These are phyloP conservation scores for Hypoxylon sp. DNA, from an alignment of 2,329 filamentous ascomycete genomes.

Conservation along the genomic window DNA sequence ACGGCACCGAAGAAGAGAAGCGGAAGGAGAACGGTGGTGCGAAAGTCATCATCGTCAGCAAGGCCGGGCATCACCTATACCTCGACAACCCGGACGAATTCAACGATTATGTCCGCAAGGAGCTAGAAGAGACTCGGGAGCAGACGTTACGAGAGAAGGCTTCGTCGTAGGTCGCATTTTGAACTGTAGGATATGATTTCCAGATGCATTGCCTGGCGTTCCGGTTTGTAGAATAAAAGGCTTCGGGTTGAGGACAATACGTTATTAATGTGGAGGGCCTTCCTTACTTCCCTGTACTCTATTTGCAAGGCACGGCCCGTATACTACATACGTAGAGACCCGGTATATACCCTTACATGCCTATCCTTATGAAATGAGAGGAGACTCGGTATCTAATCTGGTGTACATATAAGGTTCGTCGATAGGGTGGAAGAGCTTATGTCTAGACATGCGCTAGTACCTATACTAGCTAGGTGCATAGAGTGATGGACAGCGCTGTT, in stretches of 20 bases:
- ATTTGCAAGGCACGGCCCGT: slow-evolving; percentile 7
- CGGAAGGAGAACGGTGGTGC: slow-evolving; percentile 80
- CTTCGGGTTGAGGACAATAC: slow-evolving; percentile 15
- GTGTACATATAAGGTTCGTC: not conserved
- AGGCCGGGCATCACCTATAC: slow-evolving; percentile 71
- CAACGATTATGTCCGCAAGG: slow-evolving; percentile 64
- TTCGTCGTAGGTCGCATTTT: not conserved
- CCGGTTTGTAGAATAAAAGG: slow-evolving; percentile 28
- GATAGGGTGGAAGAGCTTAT: too few species aligned
- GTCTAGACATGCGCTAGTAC: too few species aligned
- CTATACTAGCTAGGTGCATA: not conserved
- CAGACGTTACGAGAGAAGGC: slow-evolving; percentile 46
- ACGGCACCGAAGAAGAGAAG: slow-evolving; percentile 76
- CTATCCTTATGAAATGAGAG: not conserved
- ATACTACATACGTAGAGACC: not conserved
- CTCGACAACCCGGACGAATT: slow-evolving; percentile 71
- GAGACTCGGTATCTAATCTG: not conserved
- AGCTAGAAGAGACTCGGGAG: slow-evolving; percentile 64
- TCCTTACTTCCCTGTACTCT: not conserved
- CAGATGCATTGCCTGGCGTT: slow-evolving; percentile 39
- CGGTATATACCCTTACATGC: slow-evolving; percentile 4
- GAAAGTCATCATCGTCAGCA: slow-evolving; percentile 81
- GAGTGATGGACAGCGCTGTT: not conserved
- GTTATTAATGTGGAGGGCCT: slow-evolving; percentile 18
- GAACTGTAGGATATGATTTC: slow-evolving; percentile 1